Evolutionary conservation across 2,329 filamentous ascomycete genomes (phyloP).

Genomic region (Penicillium crustosum): DNA sequence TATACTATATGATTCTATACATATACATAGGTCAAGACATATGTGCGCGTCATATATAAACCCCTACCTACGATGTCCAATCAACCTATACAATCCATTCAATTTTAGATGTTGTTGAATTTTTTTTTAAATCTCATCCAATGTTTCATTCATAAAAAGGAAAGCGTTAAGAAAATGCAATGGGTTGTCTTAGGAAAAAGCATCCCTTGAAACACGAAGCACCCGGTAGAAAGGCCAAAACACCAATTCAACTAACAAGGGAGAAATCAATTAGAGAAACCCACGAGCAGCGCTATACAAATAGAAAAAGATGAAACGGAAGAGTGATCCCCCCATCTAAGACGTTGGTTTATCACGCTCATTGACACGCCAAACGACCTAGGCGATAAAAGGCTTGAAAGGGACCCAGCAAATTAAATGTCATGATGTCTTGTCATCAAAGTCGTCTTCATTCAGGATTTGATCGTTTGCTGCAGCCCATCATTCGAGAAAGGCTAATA

Average conservation of each 20-base stretch:
- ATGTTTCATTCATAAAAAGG: constrained; percentile 8
- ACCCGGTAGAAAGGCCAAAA: constrained; percentile 20
- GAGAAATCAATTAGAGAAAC: constrained; percentile 54
- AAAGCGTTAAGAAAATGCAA: constrained; percentile 12
- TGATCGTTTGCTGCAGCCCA: constrained; percentile 29
- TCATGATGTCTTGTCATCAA: constrained; percentile 38
- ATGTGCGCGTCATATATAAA: background rate
- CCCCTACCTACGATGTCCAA: background rate
- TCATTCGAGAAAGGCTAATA: constrained; percentile 9
- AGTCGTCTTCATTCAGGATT: constrained; percentile 34
- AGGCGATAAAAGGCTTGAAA: constrained; percentile 27
- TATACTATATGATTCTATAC: background rate
- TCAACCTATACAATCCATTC: background rate
- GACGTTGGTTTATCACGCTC: constrained; percentile 30
- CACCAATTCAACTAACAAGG: constrained; percentile 19
- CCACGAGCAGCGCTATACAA: constrained; percentile 39
- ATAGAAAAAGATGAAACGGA: constrained; percentile 26
- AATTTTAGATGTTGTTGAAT: background rate
- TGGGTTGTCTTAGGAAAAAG: constrained; percentile 17
- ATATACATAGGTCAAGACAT: background rate
- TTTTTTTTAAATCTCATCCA: background rate
- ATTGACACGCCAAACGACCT: constrained; percentile 31
- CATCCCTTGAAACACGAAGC: constrained; percentile 11
- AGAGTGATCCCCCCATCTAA: constrained; percentile 26
- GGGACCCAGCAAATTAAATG: constrained; percentile 33